Evolutionary conservation across 495 filamentous ascomycete genomes (phyloP).

Genomic region (Penicillium robsamsonii): DNA sequence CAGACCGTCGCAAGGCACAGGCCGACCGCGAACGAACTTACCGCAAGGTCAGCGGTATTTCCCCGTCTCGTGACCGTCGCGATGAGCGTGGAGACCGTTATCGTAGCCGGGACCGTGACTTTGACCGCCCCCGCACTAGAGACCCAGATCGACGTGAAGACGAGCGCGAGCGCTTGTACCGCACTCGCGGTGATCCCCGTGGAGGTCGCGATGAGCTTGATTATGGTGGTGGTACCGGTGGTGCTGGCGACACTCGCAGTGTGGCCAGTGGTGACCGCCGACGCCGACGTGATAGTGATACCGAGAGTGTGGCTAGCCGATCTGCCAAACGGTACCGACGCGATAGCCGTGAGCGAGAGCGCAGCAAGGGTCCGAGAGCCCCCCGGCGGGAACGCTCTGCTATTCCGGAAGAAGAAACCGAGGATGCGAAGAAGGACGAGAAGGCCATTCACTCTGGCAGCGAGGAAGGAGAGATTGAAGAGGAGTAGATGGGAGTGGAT

Average conservation of each 20-base stretch:
- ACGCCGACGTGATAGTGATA: constrained; percentile 69
- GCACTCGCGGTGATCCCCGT: constrained; percentile 73
- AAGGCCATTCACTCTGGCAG: constrained; percentile 76
- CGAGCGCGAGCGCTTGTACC: constrained; percentile 80
- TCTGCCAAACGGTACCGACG: constrained; percentile 48
- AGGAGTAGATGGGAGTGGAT: constrained; percentile 40
- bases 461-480: constrained; percentile 97
- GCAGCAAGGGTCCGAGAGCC: constrained; percentile 62
- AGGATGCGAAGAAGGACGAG: constrained; percentile 58
- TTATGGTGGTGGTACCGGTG: constrained; percentile 88
- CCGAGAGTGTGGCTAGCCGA: constrained; percentile 65
- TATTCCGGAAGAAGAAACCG: constrained; percentile 30
- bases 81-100: constrained; percentile 56
- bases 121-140: constrained; percentile 42
- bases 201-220: constrained; percentile 77
- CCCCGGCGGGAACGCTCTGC: constrained; percentile 57
- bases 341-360: constrained; percentile 45
- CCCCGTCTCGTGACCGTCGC: constrained; percentile 45
- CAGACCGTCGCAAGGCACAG: constrained; percentile 80
- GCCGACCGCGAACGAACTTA: constrained; percentile 85
- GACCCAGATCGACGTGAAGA: constrained; percentile 63
- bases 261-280: constrained; percentile 56
- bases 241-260: constrained; percentile 66
- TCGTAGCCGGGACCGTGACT: constrained; percentile 59
- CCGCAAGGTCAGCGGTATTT: constrained; percentile 69